Percentiles rank a stretch among this genome's conserved stretches.
Evolutionary conservation across 148 eudicot species (phyloP).

Genomic region (Dianthus caryophyllus): DNA sequence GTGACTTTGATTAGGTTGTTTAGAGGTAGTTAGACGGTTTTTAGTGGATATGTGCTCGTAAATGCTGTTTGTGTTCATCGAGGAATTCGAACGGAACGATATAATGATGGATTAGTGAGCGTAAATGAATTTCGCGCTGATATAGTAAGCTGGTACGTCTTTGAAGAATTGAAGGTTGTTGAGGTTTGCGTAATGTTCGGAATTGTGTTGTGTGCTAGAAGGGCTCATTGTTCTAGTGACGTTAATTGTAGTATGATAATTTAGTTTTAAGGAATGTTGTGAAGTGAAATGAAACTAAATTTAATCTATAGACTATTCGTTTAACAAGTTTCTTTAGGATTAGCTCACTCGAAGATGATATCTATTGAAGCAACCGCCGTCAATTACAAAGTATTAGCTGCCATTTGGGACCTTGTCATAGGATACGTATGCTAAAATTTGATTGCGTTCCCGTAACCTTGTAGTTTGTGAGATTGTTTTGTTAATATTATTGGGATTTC

Average conservation of each 20-base stretch:
- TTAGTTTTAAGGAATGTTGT: background rate
- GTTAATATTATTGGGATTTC: background rate
- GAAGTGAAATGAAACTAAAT: background rate
- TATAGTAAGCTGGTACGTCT: too few species aligned
- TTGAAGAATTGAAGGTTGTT: too few species aligned
- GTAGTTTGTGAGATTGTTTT: background rate
- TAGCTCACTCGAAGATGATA: background rate
- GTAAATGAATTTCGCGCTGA: background rate
- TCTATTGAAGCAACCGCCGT: background rate
- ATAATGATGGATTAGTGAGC: background rate
- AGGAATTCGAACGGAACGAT: background rate
- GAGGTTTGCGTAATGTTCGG: background rate
- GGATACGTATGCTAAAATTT: background rate
- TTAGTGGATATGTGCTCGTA: background rate
- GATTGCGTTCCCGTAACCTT: too few species aligned
- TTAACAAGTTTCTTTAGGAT: background rate
- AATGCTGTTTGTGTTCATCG: background rate
- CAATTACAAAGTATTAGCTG: background rate
- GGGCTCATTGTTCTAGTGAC: background rate
- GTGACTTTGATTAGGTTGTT: too few species aligned
- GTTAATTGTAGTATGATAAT: background rate
- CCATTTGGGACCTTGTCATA: background rate
- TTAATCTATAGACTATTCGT: background rate
- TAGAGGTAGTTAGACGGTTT: too few species aligned
- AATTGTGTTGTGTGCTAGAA: background rate